phyloP scores from a whole-genome alignment of 208 protist species.

The Leptomonas pyrrhocoris region DNA sequence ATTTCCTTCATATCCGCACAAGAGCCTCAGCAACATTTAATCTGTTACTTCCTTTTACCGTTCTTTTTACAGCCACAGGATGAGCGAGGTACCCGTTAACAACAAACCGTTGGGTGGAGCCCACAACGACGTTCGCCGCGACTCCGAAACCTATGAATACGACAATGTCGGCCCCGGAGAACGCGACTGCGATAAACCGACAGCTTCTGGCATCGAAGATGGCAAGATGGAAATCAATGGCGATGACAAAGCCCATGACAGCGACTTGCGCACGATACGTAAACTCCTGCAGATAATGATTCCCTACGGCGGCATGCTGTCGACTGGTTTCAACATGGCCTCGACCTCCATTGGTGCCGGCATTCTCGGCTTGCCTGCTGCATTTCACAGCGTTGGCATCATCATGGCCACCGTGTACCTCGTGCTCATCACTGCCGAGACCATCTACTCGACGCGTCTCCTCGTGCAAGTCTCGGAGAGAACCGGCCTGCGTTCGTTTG shows the following conservation, averaged over 20 bases:
- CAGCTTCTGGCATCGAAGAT: conserved; percentile 3
- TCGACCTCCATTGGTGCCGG: conserved; percentile 52
- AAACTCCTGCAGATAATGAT: conserved; percentile 33
- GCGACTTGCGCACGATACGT: conserved; percentile 1
- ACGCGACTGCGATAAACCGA: background rate
- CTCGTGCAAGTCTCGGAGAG: conserved; percentile 40
- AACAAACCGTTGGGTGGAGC: background rate
- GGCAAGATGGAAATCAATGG: conserved; percentile 1
- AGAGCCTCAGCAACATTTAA: no score
- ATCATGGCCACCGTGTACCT: conserved; percentile 40
- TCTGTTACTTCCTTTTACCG: background rate
- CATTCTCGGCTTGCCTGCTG: conserved; percentile 50
- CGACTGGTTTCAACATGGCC: conserved; percentile 49
- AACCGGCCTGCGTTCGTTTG: conserved; percentile 34
- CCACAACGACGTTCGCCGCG: background rate
- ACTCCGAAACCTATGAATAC: conserved; percentile 1
- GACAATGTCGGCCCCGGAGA: conserved; percentile 5
- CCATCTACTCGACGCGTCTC: conserved; percentile 50
- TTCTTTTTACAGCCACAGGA: background rate
- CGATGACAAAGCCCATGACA: background rate
- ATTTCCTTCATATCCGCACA: no score
- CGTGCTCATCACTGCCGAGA: conserved; percentile 33
- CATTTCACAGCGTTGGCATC: conserved; percentile 46
- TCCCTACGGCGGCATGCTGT: conserved; percentile 44
- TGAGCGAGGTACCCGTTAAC: background rate